phyloP scores from a whole-genome alignment of 2,329 filamentous ascomycete genomes.

The Nemania bipapillata region DNA sequence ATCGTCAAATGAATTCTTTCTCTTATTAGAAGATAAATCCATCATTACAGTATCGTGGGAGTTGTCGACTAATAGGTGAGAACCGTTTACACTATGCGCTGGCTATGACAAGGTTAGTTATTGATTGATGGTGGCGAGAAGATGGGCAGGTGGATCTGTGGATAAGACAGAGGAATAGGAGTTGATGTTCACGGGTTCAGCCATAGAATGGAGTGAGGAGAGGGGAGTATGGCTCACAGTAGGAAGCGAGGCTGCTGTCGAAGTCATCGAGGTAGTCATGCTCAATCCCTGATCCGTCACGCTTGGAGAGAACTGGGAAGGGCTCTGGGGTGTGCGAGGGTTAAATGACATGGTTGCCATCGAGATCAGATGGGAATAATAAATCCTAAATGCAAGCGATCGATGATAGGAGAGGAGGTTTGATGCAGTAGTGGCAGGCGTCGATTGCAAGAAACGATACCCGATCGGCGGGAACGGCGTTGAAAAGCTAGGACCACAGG shows the following conservation, averaged over 20 bases:
- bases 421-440: slow-evolving; percentile 24
- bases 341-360: slow-evolving; percentile 71
- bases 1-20: slow-evolving; percentile 70
- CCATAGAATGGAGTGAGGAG: background rate
- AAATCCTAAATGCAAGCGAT: slow-evolving; percentile 28
- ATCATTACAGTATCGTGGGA: slow-evolving; percentile 58
- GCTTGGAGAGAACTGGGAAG: slow-evolving; percentile 69
- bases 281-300: slow-evolving; percentile 64
- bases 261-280: slow-evolving; percentile 64
- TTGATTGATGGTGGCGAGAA: background rate
- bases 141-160: background rate
- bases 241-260: slow-evolving; percentile 65
- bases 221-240: slow-evolving; percentile 53
- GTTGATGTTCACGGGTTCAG: background rate
- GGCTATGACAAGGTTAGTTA: slow-evolving; percentile 42
- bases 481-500: background rate
- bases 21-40: slow-evolving; percentile 68
- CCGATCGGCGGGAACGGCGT: slow-evolving; percentile 26
- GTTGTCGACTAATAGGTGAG: slow-evolving; percentile 52
- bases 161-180: background rate
- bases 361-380: slow-evolving; percentile 43
- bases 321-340: slow-evolving; percentile 74
- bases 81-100: slow-evolving; percentile 50
- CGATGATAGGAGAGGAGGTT: slow-evolving; percentile 22
- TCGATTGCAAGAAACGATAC: slow-evolving; percentile 25